Base-by-base conservation (phyloP, 2,329 filamentous ascomycete genomes). In the Exophiala sp. region DNA sequence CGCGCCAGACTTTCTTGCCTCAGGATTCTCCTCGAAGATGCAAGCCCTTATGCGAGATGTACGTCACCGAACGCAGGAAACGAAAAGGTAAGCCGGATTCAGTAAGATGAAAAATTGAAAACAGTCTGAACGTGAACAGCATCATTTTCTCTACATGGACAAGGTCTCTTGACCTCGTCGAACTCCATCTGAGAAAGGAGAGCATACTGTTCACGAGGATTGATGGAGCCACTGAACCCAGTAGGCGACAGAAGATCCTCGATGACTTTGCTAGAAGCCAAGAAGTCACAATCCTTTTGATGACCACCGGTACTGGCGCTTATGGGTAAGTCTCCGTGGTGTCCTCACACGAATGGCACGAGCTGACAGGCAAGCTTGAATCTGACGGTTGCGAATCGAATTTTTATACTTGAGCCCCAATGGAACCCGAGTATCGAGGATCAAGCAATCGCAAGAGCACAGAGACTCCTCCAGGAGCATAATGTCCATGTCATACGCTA, bases 141-240 rank as follows among this genome's bases (percentile, higher is more conserved):
- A 74, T 77, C 24, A 68, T 77, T 44, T 78, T 78, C 40, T 75
- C 73, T 0, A 74, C 69, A 50, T 78, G 73, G 75, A 77, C 71
- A 0, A 62, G 68, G 0, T 76, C 72, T 0, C 62, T 78, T 0
- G 62, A 73, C 14, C 63, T 78, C 0, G 58, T 77, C 0, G 63
- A 57, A 0, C 64, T 40, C 2, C 65, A 70, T 21, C 62, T 77
- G 0, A 9, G 61, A 0, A 7, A 29, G 1, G 65, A 63, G 1
- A 34, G 57, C 0, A 67, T 77, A 1, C 38, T 53, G 3, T 55
- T 44, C 11, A 20, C 35, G 11, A 70, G 74, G 0, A 75, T 81
- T 3, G 76, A 81, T 41, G 78, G 78, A 1, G 66, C 70, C 0
- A 71, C 65, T 8, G 65, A 70, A 0, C 66, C 73, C 1, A 52